These are phyloP conservation scores for Fusarium graminum DNA, from an alignment of 2,329 filamentous ascomycete species.

Conservation along the genomic window DNA sequence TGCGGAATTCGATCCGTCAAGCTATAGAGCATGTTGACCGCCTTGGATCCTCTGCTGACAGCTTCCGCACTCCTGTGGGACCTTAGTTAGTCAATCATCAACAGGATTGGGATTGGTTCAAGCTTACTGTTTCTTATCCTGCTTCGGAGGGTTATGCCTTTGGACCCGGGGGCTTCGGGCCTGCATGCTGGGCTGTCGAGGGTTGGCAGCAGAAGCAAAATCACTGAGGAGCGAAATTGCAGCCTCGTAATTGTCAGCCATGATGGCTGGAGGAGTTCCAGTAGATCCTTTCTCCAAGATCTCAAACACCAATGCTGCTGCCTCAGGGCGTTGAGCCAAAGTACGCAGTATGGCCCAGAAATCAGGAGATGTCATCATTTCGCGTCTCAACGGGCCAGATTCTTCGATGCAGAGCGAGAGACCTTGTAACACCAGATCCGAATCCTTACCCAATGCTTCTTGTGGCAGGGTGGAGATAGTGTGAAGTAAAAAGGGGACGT, in stretches of 20 bases:
- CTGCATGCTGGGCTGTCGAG: constrained; percentile 78
- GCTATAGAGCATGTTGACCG: constrained; percentile 83
- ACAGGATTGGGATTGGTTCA: not conserved
- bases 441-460: constrained; percentile 80
- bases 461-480: constrained; percentile 89
- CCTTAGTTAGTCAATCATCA: constrained; percentile 2
- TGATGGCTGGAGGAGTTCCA: constrained; percentile 83
- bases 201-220: constrained; percentile 85
- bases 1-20: constrained; percentile 85
- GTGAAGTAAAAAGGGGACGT: constrained; percentile 91
- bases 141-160: constrained; percentile 50
- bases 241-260: constrained; percentile 95
- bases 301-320: constrained; percentile 83
- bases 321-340: constrained; percentile 76
- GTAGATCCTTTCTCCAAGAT: constrained; percentile 84
- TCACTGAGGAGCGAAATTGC: constrained; percentile 87
- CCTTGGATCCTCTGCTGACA: constrained; percentile 82
- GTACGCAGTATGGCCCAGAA: constrained; percentile 93
- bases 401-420: constrained; percentile 83
- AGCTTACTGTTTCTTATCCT: constrained; percentile 47
- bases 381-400: constrained; percentile 82
- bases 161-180: constrained; percentile 67
- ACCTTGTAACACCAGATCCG: constrained; percentile 81
- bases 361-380: constrained; percentile 95
- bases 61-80: constrained; percentile 59